These are phyloP conservation scores for Glebionis coronaria DNA, from an alignment of 129 eudicot genomes.

Conservation along the genomic window DNA sequence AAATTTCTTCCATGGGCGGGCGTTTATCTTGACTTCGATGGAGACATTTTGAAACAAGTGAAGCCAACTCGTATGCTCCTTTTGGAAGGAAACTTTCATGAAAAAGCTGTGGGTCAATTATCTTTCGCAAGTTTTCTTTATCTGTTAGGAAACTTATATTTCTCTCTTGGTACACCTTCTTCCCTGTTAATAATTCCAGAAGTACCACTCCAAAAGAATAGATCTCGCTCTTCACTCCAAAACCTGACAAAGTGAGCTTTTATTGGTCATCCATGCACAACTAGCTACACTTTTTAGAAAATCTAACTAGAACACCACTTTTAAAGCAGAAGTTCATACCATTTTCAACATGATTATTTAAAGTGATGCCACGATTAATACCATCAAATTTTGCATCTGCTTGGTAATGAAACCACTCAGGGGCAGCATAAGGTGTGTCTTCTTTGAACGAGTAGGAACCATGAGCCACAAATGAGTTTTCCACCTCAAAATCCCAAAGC, in stretches of 20 bases:
- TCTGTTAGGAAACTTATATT: no score
- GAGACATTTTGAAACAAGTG: slow-evolving; percentile 18
- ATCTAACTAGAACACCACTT: no score
- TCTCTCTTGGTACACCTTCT: no score
- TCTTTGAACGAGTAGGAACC: slow-evolving; percentile 2
- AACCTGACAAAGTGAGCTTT: slow-evolving; percentile 12
- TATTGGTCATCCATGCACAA: no score
- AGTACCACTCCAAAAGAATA: slow-evolving; percentile 40
- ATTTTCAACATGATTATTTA: no score
- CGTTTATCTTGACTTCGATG: neutral
- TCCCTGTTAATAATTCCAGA: slow-evolving; percentile 35
- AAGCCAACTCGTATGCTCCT: slow-evolving; percentile 19
- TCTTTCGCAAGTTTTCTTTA: no score
- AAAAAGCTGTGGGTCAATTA: no score
- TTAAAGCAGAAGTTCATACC: slow-evolving; percentile 1
- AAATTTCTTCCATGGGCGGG: slow-evolving; percentile 23
- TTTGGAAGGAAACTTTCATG: neutral
- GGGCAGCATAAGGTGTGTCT: slow-evolving; percentile 27
- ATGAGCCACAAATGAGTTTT: neutral
- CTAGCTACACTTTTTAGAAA: no score
- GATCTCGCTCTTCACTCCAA: slow-evolving; percentile 32
- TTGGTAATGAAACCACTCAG: slow-evolving; percentile 10
- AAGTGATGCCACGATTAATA: no score
- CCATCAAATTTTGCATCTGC: neutral
- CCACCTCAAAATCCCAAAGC: slow-evolving; percentile 23